Conservation (phyloP, 2,329 filamentous ascomycete species). For the Eurotiales sp. region DNA sequence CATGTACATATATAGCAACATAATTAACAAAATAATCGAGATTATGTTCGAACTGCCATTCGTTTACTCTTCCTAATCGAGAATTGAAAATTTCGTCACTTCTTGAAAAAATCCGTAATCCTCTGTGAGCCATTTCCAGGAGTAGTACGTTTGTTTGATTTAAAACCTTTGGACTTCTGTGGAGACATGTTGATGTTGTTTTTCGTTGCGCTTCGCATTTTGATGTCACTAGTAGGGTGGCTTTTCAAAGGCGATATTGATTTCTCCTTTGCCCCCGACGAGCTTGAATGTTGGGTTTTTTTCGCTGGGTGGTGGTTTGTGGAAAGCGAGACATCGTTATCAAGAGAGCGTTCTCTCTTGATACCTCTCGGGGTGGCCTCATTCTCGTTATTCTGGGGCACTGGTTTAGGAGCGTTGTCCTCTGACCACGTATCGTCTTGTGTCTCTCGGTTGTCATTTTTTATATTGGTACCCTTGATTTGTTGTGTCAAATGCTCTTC, state of each 20-base stretch:
- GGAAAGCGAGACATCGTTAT: constrained; percentile 19
- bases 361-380: constrained; percentile 29
- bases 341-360: constrained; percentile 47
- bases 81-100: constrained; percentile 21
- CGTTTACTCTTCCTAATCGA: too few species aligned
- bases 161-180: not conserved
- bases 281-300: constrained; percentile 25
- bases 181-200: constrained; percentile 39
- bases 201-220: constrained; percentile 57
- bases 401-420: constrained; percentile 51
- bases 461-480: constrained; percentile 14
- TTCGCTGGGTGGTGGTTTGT: constrained; percentile 25
- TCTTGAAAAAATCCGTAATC: constrained; percentile 49
- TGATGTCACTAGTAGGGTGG: constrained; percentile 42
- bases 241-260: constrained; percentile 20
- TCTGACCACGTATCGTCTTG: constrained; percentile 45
- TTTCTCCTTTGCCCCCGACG: constrained; percentile 23
- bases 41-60: too few species aligned
- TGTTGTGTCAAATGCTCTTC: constrained; percentile 18
- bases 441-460: constrained; percentile 34
- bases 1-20: not conserved
- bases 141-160: constrained; percentile 32
- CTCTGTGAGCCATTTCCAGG: constrained; percentile 48
- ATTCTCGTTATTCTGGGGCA: constrained; percentile 20
- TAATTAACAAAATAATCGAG: not conserved